Conservation (phyloP, 306 rosid genomes). For the Cicer judaicum region DNA sequence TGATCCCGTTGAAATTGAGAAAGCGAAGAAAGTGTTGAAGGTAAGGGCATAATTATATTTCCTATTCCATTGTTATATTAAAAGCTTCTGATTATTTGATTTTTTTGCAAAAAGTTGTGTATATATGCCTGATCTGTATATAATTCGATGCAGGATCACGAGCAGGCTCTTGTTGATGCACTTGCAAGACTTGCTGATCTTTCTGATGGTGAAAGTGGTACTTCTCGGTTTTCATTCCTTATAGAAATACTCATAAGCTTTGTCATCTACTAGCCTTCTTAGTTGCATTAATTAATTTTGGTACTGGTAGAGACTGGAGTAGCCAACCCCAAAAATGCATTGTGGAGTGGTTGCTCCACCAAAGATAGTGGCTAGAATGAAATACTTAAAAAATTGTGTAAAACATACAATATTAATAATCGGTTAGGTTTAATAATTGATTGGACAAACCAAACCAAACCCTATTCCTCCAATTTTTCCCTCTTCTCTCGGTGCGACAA, state of each 20-base stretch:
- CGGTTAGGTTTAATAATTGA: not conserved
- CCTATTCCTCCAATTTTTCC: not conserved
- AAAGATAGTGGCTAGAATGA: constrained; percentile 4
- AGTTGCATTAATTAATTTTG: not conserved
- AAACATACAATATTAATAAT: not conserved
- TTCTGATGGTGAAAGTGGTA: constrained; percentile 94
- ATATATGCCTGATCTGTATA: constrained; percentile 31
- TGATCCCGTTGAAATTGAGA: constrained; percentile 83
- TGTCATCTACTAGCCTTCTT: constrained; percentile 34
- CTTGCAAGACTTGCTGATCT: constrained; percentile 72
- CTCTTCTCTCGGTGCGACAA: not conserved
- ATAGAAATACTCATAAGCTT: constrained; percentile 11
- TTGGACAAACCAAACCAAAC: not conserved
- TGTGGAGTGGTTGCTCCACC: not conserved
- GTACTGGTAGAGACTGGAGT: not conserved
- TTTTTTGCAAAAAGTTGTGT: constrained; percentile 10
- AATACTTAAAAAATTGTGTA: not conserved
- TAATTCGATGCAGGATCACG: constrained; percentile 73
- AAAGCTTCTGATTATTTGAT: constrained; percentile 5
- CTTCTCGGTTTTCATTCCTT: constrained; percentile 32
- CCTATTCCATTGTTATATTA: constrained; percentile 1
- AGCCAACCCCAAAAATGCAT: not conserved
- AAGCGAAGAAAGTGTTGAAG: constrained; percentile 88
- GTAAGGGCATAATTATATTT: constrained; percentile 49
- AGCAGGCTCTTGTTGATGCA: constrained; percentile 89